Evolutionary conservation across 441 rosid genomes (phyloP).

Genomic region (Theobroma grandiflorum): DNA sequence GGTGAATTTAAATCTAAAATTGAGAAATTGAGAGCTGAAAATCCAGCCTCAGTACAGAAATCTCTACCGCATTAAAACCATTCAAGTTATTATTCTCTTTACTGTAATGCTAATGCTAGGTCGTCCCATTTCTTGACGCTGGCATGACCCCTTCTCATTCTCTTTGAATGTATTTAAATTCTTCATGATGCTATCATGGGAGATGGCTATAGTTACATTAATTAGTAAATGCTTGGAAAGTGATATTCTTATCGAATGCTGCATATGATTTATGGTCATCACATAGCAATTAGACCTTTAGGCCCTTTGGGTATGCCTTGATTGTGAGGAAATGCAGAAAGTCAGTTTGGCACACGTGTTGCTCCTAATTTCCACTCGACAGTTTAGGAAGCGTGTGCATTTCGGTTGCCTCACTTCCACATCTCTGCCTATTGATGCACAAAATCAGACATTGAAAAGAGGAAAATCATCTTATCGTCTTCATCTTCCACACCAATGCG

Average conservation of each 20-base stretch:
- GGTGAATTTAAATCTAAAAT: constrained; percentile 67
- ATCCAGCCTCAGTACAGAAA: constrained; percentile 49
- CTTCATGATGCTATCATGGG: too few species aligned
- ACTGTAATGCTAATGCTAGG: background rate
- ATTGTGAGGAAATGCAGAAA: background rate
- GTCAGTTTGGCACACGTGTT: background rate
- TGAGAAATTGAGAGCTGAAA: constrained; percentile 56
- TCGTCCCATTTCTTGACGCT: background rate
- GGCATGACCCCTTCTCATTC: background rate
- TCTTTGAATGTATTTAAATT: background rate
- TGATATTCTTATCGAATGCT: background rate
- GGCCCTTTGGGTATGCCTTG: background rate
- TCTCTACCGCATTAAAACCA: constrained; percentile 40
- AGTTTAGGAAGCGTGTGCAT: background rate
- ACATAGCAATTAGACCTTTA: background rate
- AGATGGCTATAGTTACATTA: background rate
- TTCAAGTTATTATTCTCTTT: background rate
- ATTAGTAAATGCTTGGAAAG: background rate
- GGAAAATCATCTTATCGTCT: background rate
- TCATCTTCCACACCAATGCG: background rate
- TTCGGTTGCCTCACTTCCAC: background rate
- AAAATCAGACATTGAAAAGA: background rate
- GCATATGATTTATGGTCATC: background rate
- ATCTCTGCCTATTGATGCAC: background rate
- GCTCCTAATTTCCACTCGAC: background rate